Base-by-base conservation (phyloP, 805 yeast species). In the Sungouiella blattae region DNA sequence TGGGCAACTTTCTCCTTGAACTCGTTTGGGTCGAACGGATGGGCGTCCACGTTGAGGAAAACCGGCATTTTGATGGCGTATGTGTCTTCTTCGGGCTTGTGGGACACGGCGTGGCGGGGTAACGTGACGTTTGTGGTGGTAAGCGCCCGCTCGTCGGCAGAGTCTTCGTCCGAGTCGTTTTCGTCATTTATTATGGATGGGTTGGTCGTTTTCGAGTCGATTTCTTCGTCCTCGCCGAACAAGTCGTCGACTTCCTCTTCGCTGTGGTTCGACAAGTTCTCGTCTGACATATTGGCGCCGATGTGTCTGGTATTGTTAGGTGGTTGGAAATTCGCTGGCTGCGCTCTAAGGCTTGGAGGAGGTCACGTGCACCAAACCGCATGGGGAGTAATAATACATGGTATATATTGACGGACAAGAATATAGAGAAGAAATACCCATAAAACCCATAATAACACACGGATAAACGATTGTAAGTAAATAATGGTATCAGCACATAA, bases 21-120 rank as follows among this genome's bases (percentile, higher is more conserved):
- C 68, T 78, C 60, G 16, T 55, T 57, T 5, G 93, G 87, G 46
- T 88, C 94, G 59, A 91, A 93, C 25, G 96, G 95, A 42, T 77
- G 76, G 2, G 96, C 84, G 41, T 88, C 94, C 22, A 89, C 78
- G 35, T 77, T 78, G 39, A 93, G 62, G 51, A 86, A 91, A 14
- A 87, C 80, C 2, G 98, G 98, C 41, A 89, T 64, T 43, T 84
- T 82, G 33, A 84, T 75, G 43, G 53, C 63, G 61, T 55, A 69
- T 53, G 47, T 71, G 46, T 52, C 67, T 26, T 39, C 61, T 53
- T 52, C 72, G 43, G 47, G 55, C 35, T 51, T 53, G 34, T 54
- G 55, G 2, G 66, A 53, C 2, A 64, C 56, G 2, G 79, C 70
- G 50, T 75, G 80, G 55, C 73, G 75, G 43, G 71, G 83, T 53